Base-by-base conservation (phyloP, 176 grass and related monocot genomes). In the Zoysia pacifica region DNA sequence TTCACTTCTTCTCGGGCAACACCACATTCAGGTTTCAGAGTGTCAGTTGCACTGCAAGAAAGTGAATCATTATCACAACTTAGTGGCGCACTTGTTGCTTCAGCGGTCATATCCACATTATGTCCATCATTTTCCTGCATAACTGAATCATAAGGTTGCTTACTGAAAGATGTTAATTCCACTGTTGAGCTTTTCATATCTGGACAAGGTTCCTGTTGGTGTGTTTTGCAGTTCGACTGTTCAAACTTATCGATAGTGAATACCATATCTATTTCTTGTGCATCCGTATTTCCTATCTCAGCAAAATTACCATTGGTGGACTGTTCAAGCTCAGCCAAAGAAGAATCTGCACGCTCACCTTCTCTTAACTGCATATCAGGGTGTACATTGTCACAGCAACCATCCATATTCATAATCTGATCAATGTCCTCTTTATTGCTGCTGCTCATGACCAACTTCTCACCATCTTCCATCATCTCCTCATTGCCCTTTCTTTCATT, bases 351-450 rank as follows among this genome's bases (percentile, higher is more conserved):
- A 65, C 41, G 70, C 3, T 18, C 56, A 10, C 40, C 76, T 76
- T 88, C 64, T 48, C 70, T 84, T 52, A 55, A 55, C 65, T 52
- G 36, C 69, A 84, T 56, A 37, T 36, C 64, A 76, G 41, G 38
- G 84, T 75, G 73, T 70, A 74, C 8, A 78, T 85, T 89, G 58
- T 67, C n/a, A 65, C 66, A 85, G 44, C 59, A 85, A 76, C 73
- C 66, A 65, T 76, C 72, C 70, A 65, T 77, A 82, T 71, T 69
- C 75, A 70, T 87, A 72, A 88, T 82, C 37, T 88, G 80, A 75
- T 87, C 88, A 43, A 69, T 91, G 82, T 82, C 84, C 36, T 84
- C 83, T 39, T 86, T 65, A 53, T 81, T 84, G 42, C 59, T 81
- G 72, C 82, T 76, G 77, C 35, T 65, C 7, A 8, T 3, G 48